Base-by-base conservation (phyloP, 768 basidiomycete species). In the Tricholoma hemisulphureum region DNA sequence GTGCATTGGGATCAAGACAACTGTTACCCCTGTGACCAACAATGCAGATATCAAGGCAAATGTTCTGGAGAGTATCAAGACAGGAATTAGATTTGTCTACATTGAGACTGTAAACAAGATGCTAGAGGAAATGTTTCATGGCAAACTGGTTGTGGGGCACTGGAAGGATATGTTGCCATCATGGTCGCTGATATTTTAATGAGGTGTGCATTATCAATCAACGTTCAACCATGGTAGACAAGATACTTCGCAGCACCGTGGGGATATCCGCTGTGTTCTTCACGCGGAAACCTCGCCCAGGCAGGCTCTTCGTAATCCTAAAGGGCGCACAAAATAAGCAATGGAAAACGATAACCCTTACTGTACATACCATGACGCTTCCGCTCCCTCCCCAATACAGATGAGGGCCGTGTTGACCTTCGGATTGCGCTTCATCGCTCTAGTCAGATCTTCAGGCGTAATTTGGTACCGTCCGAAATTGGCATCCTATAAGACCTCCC, bases 361-460 rank as follows among this genome's bases (percentile, higher is more conserved):
- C 21, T 4, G 32, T 29, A 50, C 77, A 41, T 62, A 86, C 87
- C 85, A 87, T 11, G 80, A 60, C 21, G 83, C 80, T 61, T 87
- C 86, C 4, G 85, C 84, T 7, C 86, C 84, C 66, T 87, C 86
- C 13, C 86, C 86, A 43, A 88, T 87, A 63, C 86, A 87, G 29
- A 88, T 81, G 24, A 87, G 70, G 0, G 86, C 85, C 5, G 85
- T 85, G 57, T 86, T 80, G 16, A 88, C 86, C 67, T 86, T 88
- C 4, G 83, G 78, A 61, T 86, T 75, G 16, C 77, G 73, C 50
- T 78, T 81, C 83, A 87, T 86, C 0, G 77, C 81, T 18, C 77
- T 73, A 11, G 77, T 79, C 32, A 88, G 66, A 35, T 86, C 81
- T 56, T 85, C 84, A 4, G 80, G 74, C 8, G 83, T 83, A 57